Percentiles rank a stretch among this genome's conserved stretches.
Evolutionary conservation across 2,329 filamentous ascomycete genomes (phyloP).

Genomic region (Aspergillus piperis): DNA sequence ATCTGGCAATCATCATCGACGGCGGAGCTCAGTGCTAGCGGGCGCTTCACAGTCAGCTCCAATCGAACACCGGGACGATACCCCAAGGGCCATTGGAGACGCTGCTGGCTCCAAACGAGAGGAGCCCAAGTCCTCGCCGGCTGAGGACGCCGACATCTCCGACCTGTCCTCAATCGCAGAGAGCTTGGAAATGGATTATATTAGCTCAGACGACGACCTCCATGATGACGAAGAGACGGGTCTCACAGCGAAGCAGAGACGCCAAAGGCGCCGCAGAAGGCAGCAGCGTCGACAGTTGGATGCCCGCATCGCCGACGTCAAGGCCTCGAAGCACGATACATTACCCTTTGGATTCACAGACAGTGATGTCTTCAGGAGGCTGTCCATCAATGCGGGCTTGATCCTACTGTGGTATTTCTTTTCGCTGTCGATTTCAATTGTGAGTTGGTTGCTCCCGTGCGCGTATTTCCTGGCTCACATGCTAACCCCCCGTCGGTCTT

Average conservation of each 20-base stretch:
- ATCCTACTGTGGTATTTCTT: slow-evolving; percentile 90
- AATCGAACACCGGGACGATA: slow-evolving; percentile 41
- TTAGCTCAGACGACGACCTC: slow-evolving; percentile 70
- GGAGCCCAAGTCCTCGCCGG: slow-evolving; percentile 36
- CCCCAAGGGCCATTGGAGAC: slow-evolving; percentile 27
- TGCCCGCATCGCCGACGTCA: slow-evolving; percentile 65
- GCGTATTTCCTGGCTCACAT: background rate
- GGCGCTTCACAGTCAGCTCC: slow-evolving; percentile 40
- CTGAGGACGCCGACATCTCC: slow-evolving; percentile 41
- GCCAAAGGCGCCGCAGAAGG: slow-evolving; percentile 64
- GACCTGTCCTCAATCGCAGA: slow-evolving; percentile 47
- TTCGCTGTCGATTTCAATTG: slow-evolving; percentile 87
- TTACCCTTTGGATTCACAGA: slow-evolving; percentile 64
- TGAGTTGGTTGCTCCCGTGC: slow-evolving; percentile 55
- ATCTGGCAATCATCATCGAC: slow-evolving; percentile 39
- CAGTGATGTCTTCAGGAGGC: slow-evolving; percentile 67
- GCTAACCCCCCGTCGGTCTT: background rate
- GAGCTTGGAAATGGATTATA: slow-evolving; percentile 57
- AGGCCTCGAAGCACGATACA: slow-evolving; percentile 68
- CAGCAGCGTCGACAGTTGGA: slow-evolving; percentile 69
- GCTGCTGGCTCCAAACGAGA: slow-evolving; percentile 31
- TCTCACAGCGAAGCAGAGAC: slow-evolving; percentile 71
- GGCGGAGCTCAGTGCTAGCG: slow-evolving; percentile 42
- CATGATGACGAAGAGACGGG: slow-evolving; percentile 90
- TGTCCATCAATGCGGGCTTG: slow-evolving; percentile 74